Evolutionary conservation across 2,329 filamentous ascomycete genomes (phyloP).

Genomic region (Trichoderma asperellum): DNA sequence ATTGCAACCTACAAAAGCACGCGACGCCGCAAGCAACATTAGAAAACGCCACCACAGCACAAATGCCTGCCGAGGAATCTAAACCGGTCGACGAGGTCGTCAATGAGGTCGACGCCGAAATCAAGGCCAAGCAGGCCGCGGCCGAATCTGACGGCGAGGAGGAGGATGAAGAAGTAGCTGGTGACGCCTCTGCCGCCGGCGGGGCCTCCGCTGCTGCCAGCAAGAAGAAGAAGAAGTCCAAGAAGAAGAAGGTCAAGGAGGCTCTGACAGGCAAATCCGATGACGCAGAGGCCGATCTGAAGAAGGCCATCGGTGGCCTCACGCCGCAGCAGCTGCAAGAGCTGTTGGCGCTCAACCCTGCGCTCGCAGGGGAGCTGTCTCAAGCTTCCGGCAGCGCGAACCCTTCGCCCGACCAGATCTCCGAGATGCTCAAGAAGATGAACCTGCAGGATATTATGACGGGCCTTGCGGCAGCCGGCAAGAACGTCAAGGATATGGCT

Average conservation of each 20-base stretch:
- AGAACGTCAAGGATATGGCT: slow-evolving; percentile 95
- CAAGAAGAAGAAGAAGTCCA: slow-evolving; percentile 67
- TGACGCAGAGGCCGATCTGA: slow-evolving; percentile 47
- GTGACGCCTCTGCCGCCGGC: slow-evolving; percentile 38
- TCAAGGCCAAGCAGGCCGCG: slow-evolving; percentile 51
- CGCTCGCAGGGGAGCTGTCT: slow-evolving; percentile 63
- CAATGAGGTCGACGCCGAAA: slow-evolving; percentile 52
- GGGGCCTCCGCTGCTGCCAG: slow-evolving; percentile 12
- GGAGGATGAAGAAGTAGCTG: slow-evolving; percentile 51
- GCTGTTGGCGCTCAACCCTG: slow-evolving; percentile 73
- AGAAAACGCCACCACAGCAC: slow-evolving; percentile 16
- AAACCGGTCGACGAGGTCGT: slow-evolving; percentile 61
- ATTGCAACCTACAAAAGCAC: slow-evolving; percentile 10
- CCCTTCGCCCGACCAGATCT: slow-evolving; percentile 48
- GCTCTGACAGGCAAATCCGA: slow-evolving; percentile 44
- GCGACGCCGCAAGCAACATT: background rate
- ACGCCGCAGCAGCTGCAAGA: slow-evolving; percentile 64
- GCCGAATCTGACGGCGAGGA: slow-evolving; percentile 48
- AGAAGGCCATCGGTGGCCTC: slow-evolving; percentile 58
- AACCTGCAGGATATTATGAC: slow-evolving; percentile 74
- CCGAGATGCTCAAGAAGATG: slow-evolving; percentile 63
- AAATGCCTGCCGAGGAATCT: slow-evolving; percentile 62
- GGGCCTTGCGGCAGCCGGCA: slow-evolving; percentile 73
- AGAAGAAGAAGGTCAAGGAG: slow-evolving; percentile 64
- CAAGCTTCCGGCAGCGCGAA: slow-evolving; percentile 44